phyloP scores from a whole-genome alignment of 306 rosid species.

The Comarum palustre region DNA sequence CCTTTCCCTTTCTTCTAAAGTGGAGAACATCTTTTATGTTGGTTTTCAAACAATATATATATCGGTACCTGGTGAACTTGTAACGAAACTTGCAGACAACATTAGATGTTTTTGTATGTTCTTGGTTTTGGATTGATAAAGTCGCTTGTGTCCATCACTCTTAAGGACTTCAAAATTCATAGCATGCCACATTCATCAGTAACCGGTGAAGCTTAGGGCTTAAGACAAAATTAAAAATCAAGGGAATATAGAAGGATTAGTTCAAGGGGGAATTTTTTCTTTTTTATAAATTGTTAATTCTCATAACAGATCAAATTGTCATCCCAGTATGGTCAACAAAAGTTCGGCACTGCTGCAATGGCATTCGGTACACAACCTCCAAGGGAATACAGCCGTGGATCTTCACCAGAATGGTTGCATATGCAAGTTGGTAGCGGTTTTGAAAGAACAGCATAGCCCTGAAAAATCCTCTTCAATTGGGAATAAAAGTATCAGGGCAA shows the following conservation, averaged over 20 bases:
- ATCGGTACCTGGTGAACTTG: background rate
- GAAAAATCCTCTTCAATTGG: conserved; percentile 30
- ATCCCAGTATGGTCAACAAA: conserved; percentile 65
- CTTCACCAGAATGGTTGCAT: conserved; percentile 90
- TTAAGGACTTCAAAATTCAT: background rate
- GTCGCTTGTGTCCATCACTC: background rate
- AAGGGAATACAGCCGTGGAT: conserved; percentile 67
- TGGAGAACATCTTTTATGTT: background rate
- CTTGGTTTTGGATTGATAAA: background rate
- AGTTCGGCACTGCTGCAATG: conserved; percentile 57
- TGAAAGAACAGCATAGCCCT: conserved; percentile 58
- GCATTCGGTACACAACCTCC: conserved; percentile 64
- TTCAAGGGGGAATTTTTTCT: background rate
- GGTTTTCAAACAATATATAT: background rate
- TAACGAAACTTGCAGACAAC: background rate
- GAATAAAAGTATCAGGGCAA: conserved; percentile 48
- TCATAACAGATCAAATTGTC: conserved; percentile 32
- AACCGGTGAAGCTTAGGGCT: background rate
- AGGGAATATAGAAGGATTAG: background rate
- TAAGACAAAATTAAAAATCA: background rate
- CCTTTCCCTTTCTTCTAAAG: background rate
- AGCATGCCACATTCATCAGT: background rate
- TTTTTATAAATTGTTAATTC: conserved; percentile 16
- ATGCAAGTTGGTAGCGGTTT: conserved; percentile 93
- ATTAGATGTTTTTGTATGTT: background rate